Conservation (phyloP, 352 stramenopile genomes). For the Phytophthora meadii region DNA sequence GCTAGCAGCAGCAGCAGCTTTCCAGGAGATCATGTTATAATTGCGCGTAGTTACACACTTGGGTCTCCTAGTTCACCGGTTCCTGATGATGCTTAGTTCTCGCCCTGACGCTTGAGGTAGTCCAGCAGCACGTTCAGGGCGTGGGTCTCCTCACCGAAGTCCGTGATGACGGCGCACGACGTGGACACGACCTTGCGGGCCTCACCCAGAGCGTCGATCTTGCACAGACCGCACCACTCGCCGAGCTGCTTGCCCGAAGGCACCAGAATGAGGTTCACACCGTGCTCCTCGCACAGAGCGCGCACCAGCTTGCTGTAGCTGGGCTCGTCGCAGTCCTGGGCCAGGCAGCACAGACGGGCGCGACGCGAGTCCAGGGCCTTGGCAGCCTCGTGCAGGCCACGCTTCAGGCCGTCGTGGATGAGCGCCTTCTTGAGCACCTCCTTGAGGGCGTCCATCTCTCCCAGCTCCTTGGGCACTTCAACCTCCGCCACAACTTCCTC, state of each 20-base stretch:
- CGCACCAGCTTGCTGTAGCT: slow-evolving; percentile 99
- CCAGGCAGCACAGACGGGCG: slow-evolving; percentile 98
- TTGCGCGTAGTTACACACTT: slow-evolving; percentile 31
- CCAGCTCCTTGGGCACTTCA: slow-evolving; percentile 94
- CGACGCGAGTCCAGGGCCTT: slow-evolving; percentile 99
- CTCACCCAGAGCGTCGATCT: slow-evolving; percentile 97
- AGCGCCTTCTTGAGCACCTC: slow-evolving; percentile 99
- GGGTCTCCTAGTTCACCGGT: slow-evolving; percentile 31
- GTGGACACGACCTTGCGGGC: slow-evolving; percentile 99
- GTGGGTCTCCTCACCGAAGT: slow-evolving; percentile 99
- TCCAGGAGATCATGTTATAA: slow-evolving; percentile 35
- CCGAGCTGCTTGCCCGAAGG: slow-evolving; percentile 97
- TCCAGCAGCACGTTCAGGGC: slow-evolving; percentile 98
- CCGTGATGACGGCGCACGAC: slow-evolving; percentile 98
- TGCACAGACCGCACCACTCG: slow-evolving; percentile 99
- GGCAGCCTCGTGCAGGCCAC: slow-evolving; percentile 98
- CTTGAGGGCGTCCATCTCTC: slow-evolving; percentile 97
- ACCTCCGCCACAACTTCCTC: slow-evolving; percentile 93
- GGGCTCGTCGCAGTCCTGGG: slow-evolving; percentile 99
- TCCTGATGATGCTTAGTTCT: slow-evolving; percentile 71
- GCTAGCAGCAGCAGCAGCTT: slow-evolving; percentile 28
- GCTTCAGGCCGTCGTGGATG: slow-evolving; percentile 98
- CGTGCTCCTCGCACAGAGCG: slow-evolving; percentile 94
- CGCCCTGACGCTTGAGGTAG: slow-evolving; percentile 97
- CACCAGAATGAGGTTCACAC: slow-evolving; percentile 94